These are phyloP conservation scores for Cyamopsis tetragonoloba DNA, from an alignment of 306 rosid species.

Conservation along the genomic window DNA sequence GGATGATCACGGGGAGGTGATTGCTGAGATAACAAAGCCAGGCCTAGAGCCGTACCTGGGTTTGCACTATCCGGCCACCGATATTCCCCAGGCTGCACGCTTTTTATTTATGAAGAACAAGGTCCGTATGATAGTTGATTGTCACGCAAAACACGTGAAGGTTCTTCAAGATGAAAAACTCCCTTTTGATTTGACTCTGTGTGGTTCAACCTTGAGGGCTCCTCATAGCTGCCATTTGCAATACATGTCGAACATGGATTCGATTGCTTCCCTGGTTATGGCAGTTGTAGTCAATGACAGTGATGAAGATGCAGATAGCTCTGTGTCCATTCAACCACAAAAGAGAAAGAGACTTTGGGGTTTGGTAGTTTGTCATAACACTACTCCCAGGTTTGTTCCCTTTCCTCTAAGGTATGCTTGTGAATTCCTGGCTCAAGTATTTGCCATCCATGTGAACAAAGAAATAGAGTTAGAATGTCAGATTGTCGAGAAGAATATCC, in stretches of 20 bases:
- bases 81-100: constrained; percentile 92
- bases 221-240: constrained; percentile 88
- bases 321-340: constrained; percentile 59
- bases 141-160: constrained; percentile 69
- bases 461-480: constrained; percentile 83
- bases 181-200: constrained; percentile 68
- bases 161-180: constrained; percentile 86
- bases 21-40: constrained; percentile 76
- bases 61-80: constrained; percentile 93
- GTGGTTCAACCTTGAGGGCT: constrained; percentile 91
- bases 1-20: constrained; percentile 94
- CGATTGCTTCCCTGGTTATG: constrained; percentile 91
- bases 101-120: constrained; percentile 88
- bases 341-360: constrained; percentile 95
- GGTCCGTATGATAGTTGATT: constrained; percentile 93
- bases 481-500: constrained; percentile 76
- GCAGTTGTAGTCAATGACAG: constrained; percentile 88
- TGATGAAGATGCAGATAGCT: constrained; percentile 64
- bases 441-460: constrained; percentile 92
- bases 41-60: constrained; percentile 87
- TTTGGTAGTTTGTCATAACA: constrained; percentile 89
- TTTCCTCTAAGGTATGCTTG: constrained; percentile 99
- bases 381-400: constrained; percentile 86
- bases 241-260: constrained; percentile 85
- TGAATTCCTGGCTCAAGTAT: constrained; percentile 92